Evolutionary conservation across 768 basidiomycete genomes (phyloP).

Genomic region (Tricholoma hemisulphureum): DNA sequence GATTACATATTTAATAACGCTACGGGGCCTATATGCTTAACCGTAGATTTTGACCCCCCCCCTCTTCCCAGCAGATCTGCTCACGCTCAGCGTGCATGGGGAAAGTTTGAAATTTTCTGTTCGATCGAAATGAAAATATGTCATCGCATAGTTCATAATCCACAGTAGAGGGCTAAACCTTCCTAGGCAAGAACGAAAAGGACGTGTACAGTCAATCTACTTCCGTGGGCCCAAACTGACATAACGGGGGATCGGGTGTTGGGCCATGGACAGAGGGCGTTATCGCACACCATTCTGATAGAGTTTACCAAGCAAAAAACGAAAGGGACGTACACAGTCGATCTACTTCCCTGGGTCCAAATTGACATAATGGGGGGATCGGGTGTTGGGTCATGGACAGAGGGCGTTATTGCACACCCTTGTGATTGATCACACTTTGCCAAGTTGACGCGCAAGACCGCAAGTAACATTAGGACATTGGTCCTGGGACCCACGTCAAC

Average conservation of each 20-base stretch:
- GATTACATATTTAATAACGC: no score
- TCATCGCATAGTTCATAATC: neutral
- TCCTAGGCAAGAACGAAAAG: neutral
- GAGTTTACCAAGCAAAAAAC: no score
- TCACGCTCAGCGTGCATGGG: neutral
- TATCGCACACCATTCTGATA: no score
- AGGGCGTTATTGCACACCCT: neutral
- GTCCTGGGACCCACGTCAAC: no score
- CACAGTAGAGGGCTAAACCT: neutral
- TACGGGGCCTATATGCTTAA: neutral
- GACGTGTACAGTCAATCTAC: neutral
- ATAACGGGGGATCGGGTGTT: neutral
- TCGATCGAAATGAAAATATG: neutral
- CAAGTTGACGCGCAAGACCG: neutral
- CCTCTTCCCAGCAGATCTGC: neutral
- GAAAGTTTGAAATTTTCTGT: neutral
- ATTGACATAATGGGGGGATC: no score
- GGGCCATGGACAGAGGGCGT: neutral
- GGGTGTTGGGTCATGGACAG: no score
- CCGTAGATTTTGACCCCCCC: neutral
- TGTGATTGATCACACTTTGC: no score
- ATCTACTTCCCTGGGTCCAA: no score
- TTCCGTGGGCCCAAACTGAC: neutral
- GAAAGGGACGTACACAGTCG: no score
- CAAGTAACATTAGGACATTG: neutral